Conservation (phyloP, 306 rosid genomes). For the Macrotyloma uniflorum region DNA sequence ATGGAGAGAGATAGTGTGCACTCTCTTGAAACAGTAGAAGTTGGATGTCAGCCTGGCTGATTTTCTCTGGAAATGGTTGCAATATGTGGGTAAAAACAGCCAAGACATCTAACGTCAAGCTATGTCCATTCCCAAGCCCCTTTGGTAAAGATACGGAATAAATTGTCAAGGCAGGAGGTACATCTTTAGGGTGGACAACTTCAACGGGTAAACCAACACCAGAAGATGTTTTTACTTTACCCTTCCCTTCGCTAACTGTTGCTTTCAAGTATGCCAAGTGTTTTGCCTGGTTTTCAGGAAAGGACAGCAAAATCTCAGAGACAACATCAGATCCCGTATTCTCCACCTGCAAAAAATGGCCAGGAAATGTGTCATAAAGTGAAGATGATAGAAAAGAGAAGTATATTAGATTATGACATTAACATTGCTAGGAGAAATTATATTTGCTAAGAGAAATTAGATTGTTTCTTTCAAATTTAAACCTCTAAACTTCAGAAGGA, state of each 20-base stretch:
- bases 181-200: constrained; percentile 59
- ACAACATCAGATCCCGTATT: constrained; percentile 69
- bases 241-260: constrained; percentile 63
- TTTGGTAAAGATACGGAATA: constrained; percentile 78
- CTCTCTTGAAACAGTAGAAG: constrained; percentile 82
- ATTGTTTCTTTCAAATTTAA: constrained; percentile 1
- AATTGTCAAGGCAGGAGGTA: constrained; percentile 61
- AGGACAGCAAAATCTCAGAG: constrained; percentile 62
- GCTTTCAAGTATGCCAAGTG: constrained; percentile 73
- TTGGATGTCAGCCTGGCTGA: constrained; percentile 85
- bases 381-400: background rate
- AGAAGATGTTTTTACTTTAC: constrained; percentile 63
- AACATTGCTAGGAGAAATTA: background rate
- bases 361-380: background rate
- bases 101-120: constrained; percentile 66
- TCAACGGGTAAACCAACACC: constrained; percentile 54
- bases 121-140: constrained; percentile 74
- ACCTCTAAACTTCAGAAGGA: background rate
- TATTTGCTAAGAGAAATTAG: background rate
- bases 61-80: constrained; percentile 88
- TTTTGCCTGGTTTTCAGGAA: constrained; percentile 70
- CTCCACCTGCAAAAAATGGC: constrained; percentile 60
- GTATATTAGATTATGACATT: background rate
- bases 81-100: constrained; percentile 66
- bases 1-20: constrained; percentile 84